These are phyloP conservation scores for Mortierella sp. DNA, from an alignment of 371 early-diverging fungal species.

Conservation along the genomic window DNA sequence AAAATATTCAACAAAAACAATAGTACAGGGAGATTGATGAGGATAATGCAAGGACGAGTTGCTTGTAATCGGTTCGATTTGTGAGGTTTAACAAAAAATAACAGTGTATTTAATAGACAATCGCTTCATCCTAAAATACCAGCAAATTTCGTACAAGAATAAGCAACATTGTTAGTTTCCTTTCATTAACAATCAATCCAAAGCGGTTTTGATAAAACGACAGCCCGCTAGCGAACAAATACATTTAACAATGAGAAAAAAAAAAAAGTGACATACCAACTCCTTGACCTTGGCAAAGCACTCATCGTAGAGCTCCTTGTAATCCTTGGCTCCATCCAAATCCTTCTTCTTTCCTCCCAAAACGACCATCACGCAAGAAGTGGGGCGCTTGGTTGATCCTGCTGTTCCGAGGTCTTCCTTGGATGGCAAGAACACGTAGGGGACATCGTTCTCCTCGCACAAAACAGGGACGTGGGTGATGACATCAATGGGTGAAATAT, in stretches of 20 bases:
- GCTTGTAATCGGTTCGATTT: not conserved
- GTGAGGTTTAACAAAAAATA: not conserved
- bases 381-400: constrained; percentile 94
- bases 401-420: constrained; percentile 95
- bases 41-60: not conserved
- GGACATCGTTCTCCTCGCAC: constrained; percentile 96
- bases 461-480: constrained; percentile 97
- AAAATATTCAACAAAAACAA: constrained; percentile 17
- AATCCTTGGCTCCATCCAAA: constrained; percentile 77
- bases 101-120: constrained; percentile 27
- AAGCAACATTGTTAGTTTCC: not conserved
- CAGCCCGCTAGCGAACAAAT: too few relatives aligned
- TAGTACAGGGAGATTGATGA: constrained; percentile 18
- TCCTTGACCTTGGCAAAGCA: constrained; percentile 77
- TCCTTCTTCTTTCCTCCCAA: constrained; percentile 83
- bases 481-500: constrained; percentile 98
- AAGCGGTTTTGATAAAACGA: not conserved
- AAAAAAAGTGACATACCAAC: constrained; percentile 62
- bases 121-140: constrained; percentile 47
- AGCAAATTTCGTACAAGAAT: not conserved
- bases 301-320: constrained; percentile 87
- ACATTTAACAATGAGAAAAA: not conserved
- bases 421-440: constrained; percentile 95
- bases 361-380: constrained; percentile 91
- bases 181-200: not conserved